Conservation (phyloP, 2,329 filamentous ascomycete genomes). For the Teratosphaeria destructans region DNA sequence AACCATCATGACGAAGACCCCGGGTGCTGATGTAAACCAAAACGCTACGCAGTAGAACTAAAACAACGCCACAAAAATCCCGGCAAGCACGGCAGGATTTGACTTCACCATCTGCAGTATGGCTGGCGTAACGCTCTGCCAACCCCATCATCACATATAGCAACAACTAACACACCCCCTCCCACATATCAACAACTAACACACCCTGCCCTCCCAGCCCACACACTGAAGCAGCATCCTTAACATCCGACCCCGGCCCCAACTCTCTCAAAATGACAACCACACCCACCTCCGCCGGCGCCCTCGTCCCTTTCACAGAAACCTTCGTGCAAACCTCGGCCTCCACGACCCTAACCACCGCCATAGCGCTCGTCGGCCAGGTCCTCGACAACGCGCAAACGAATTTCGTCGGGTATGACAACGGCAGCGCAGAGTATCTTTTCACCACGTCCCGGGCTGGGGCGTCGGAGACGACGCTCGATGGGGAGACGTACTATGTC, state of each 20-base stretch:
- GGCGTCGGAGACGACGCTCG: not conserved
- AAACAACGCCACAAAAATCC: not conserved
- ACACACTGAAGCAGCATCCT: too few species aligned
- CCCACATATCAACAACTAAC: too few species aligned
- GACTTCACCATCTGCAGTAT: not conserved
- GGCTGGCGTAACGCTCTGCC: not conserved
- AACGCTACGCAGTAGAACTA: not conserved
- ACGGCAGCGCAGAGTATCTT: not conserved
- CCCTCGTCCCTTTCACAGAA: not conserved
- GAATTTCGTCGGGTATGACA: not conserved
- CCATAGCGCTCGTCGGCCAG: not conserved
- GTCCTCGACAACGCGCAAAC: not conserved
- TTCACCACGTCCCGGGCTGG: not conserved
- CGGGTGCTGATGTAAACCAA: too few species aligned
- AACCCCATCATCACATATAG: not conserved
- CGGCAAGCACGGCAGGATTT: not conserved
- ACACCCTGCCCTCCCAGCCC: too few species aligned
- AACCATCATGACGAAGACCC: too few species aligned
- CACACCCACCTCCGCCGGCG: not conserved
- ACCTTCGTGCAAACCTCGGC: not conserved
- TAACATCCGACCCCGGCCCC: too few species aligned
- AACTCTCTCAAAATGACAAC: too few species aligned
- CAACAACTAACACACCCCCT: too few species aligned
- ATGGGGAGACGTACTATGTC: not conserved
- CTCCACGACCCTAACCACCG: not conserved